Evolutionary conservation across 202 grass and related monocot genomes (phyloP).

Genomic region (Panicum virgatum): DNA sequence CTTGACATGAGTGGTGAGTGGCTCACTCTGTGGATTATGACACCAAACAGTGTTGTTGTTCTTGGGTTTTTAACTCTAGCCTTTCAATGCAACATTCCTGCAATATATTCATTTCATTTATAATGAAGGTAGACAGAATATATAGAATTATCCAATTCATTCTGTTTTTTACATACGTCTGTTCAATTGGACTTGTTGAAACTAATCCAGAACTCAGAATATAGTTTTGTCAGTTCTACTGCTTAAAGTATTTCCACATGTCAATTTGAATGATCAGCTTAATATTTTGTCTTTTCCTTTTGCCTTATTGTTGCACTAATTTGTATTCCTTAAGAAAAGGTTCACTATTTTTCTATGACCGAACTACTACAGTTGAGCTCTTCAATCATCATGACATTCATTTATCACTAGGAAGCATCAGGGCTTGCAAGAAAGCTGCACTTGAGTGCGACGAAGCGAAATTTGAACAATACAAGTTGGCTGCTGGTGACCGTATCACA

Average conservation of each 20-base stretch:
- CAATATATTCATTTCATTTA: not conserved
- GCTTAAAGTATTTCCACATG: not conserved
- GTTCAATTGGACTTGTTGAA: not conserved
- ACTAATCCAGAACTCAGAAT: not conserved
- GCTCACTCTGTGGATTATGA: not conserved
- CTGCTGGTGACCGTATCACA: constrained; percentile 37
- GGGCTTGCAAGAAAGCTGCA: constrained; percentile 68
- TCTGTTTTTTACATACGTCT: not conserved
- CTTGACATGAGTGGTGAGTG: constrained; percentile 66
- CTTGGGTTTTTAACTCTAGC: not conserved
- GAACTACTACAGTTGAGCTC: not conserved
- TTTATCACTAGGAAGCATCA: constrained; percentile 51
- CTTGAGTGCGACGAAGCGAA: constrained; percentile 73
- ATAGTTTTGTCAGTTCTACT: not conserved
- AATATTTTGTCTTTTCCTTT: not conserved
- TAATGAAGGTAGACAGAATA: not conserved
- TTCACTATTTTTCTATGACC: not conserved
- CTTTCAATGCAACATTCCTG: not conserved
- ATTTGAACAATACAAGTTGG: constrained; percentile 64
- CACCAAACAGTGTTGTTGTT: not conserved
- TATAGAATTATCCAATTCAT: not conserved
- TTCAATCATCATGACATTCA: not conserved
- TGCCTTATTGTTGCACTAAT: not conserved
- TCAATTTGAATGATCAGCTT: not conserved
- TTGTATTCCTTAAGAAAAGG: not conserved